Evolutionary conservation across 176 grass and related monocot species (phyloP).

Genomic region (Areca catechu): DNA sequence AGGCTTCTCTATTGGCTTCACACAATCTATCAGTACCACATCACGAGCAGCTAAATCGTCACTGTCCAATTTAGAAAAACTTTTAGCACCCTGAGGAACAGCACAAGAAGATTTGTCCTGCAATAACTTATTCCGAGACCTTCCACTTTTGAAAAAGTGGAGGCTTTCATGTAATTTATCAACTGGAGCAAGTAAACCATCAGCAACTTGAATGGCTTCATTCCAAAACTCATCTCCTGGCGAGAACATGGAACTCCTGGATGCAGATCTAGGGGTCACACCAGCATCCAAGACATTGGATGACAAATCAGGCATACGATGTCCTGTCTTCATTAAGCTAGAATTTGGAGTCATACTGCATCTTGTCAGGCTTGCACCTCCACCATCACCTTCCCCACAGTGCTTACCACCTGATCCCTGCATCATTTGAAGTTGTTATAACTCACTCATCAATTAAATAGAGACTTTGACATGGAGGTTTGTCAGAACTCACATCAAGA

Average conservation of each 20-base stretch:
- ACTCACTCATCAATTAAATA: too few relatives aligned
- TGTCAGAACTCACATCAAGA: too few relatives aligned
- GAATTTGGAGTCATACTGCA: conserved; percentile 57
- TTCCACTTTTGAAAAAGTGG: conserved; percentile 1
- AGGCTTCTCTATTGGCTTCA: conserved; percentile 40
- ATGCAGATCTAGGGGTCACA: conserved; percentile 61
- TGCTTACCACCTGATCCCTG: conserved; percentile 25
- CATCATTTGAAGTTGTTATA: conserved; percentile 6
- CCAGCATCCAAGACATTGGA: background rate
- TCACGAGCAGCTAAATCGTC: conserved; percentile 27
- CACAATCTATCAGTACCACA: conserved; percentile 29
- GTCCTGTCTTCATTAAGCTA: conserved; percentile 27
- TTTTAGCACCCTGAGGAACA: conserved; percentile 36
- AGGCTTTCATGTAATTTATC: conserved; percentile 15
- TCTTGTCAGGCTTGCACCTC: conserved; percentile 45
- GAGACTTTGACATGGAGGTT: too few relatives aligned
- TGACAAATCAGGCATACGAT: conserved; percentile 18
- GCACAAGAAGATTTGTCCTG: conserved; percentile 67
- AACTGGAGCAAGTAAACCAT: conserved; percentile 41
- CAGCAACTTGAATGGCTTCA: conserved; percentile 71
- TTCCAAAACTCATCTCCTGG: conserved; percentile 94
- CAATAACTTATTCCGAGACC: conserved; percentile 23
- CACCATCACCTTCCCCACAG: conserved; percentile 9
- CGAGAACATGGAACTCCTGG: conserved; percentile 51
- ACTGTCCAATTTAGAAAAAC: conserved; percentile 33